phyloP scores from a whole-genome alignment of 257 asterid species.

The Handroanthus guayacan region DNA sequence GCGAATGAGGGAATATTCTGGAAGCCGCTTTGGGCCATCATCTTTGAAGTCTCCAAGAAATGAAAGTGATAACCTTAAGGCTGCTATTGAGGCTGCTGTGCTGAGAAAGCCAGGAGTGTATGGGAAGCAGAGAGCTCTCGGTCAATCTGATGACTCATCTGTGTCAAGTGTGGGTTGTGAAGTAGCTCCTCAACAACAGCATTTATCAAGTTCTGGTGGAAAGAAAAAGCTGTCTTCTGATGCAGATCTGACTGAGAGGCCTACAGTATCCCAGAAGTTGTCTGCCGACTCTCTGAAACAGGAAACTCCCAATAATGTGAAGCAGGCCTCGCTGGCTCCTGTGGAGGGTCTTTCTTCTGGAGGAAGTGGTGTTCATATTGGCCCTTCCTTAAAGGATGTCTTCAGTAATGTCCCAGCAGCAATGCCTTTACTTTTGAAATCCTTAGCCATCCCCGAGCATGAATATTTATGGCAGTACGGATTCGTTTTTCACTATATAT shows the following conservation, averaged over 20 bases:
- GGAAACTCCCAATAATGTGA: constrained; percentile 42
- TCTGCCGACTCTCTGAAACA: constrained; percentile 50
- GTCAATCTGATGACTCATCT: constrained; percentile 59
- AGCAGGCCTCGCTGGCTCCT: constrained; percentile 47
- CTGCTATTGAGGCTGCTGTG: constrained; percentile 90
- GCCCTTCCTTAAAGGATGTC: constrained; percentile 45
- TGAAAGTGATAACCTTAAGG: constrained; percentile 68
- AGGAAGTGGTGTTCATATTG: constrained; percentile 44
- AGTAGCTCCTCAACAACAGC: constrained; percentile 50
- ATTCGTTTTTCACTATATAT: constrained; percentile 36
- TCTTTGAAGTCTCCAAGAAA: constrained; percentile 59
- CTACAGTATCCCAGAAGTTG: constrained; percentile 36
- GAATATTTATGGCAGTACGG: constrained; percentile 90
- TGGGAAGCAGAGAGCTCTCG: constrained; percentile 58
- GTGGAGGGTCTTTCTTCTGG: constrained; percentile 52
- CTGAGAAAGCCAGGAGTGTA: constrained; percentile 78
- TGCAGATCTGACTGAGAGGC: constrained; percentile 57
- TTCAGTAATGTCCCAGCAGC: constrained; percentile 47
- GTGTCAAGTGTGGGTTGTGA: constrained; percentile 48
- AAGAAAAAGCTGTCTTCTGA: constrained; percentile 45
- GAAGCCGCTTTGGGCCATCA: constrained; percentile 60
- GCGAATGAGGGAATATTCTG: constrained; percentile 58
- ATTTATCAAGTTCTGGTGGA: constrained; percentile 43
- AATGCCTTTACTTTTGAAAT: constrained; percentile 50
- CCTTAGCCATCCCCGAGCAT: constrained; percentile 70